phyloP scores from a whole-genome alignment of 2,329 filamentous ascomycete genomes.

The Alternaria postmessia region DNA sequence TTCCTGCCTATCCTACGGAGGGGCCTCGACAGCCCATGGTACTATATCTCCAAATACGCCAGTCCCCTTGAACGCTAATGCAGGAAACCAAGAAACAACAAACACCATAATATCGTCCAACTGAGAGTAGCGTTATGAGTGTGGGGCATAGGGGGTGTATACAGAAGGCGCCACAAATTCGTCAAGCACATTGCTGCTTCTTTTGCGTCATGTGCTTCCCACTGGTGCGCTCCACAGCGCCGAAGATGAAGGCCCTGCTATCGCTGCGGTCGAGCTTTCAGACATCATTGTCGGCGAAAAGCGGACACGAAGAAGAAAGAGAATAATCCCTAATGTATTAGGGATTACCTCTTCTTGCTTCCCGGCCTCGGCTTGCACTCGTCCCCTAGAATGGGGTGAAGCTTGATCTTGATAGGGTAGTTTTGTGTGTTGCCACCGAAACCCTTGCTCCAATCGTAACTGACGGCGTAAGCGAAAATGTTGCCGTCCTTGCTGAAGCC shows the following conservation, averaged over 20 bases:
- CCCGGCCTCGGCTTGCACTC: conserved; percentile 61
- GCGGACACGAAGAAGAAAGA: background rate
- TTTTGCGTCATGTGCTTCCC: background rate
- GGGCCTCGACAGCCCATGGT: background rate
- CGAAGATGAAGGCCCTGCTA: background rate
- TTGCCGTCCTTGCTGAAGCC: conserved; percentile 87
- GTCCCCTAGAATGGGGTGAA: conserved; percentile 58
- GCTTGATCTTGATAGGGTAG: conserved; percentile 60
- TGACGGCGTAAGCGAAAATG: conserved; percentile 72
- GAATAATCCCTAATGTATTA: background rate
- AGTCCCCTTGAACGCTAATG: conserved; percentile 7
- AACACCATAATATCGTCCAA: conserved; percentile 1
- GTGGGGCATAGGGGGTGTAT: background rate
- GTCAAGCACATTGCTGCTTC: background rate
- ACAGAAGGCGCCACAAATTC: background rate
- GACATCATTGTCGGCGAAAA: background rate
- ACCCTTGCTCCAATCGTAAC: conserved; percentile 99
- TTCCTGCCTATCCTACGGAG: conserved; percentile 1
- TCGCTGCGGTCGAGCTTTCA: background rate
- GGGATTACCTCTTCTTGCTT: conserved; percentile 55
- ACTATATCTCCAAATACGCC: conserved; percentile 4
- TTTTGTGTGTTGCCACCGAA: conserved; percentile 80
- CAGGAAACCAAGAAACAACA: conserved; percentile 5
- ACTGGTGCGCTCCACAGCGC: background rate
- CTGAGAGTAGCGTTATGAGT: background rate